A percentile compares a stretch with the other conserved stretches of the same genome.
Evolutionary conservation across 768 basidiomycete genomes (phyloP).

Genomic region (Exidia glandulosa): DNA sequence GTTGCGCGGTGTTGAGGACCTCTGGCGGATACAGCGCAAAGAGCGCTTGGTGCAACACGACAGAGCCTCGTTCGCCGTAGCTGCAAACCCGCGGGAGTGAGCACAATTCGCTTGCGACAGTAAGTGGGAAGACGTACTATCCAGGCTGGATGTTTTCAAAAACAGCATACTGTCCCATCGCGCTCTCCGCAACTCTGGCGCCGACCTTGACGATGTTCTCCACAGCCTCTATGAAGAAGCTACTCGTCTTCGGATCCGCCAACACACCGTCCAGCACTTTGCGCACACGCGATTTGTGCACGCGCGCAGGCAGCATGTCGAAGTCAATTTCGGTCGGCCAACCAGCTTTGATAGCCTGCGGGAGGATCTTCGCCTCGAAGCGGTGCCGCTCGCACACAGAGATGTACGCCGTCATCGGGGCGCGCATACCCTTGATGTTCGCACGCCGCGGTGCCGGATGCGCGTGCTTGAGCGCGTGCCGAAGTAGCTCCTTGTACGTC

Average conservation of each 20-base stretch:
- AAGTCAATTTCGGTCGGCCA: slow-evolving; percentile 75
- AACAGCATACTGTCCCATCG: slow-evolving; percentile 62
- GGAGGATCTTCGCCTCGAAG: slow-evolving; percentile 64
- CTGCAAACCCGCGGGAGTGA: slow-evolving; percentile 30
- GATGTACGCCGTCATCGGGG: slow-evolving; percentile 42
- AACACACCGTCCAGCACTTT: slow-evolving; percentile 11
- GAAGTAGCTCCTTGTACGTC: slow-evolving; percentile 36
- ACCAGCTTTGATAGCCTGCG: slow-evolving; percentile 55
- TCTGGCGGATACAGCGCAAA: slow-evolving; percentile 62
- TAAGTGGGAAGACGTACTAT: slow-evolving; percentile 49
- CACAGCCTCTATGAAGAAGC: slow-evolving; percentile 62
- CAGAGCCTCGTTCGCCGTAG: slow-evolving; percentile 77
- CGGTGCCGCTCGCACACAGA: slow-evolving; percentile 67
- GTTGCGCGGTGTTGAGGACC: slow-evolving; percentile 29
- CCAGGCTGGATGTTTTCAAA: slow-evolving; percentile 82
- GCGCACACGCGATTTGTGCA: slow-evolving; percentile 27
- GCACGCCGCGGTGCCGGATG: slow-evolving; percentile 50
- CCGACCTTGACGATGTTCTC: slow-evolving; percentile 56
- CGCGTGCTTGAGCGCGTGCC: slow-evolving; percentile 27
- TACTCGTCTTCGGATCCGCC: slow-evolving; percentile 21
- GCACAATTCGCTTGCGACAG: background rate
- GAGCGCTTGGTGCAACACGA: slow-evolving; percentile 69
- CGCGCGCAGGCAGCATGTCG: slow-evolving; percentile 37
- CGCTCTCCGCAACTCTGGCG: slow-evolving; percentile 50
- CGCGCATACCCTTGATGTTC: slow-evolving; percentile 55